These are phyloP conservation scores for Cercospora beticola DNA, from an alignment of 2,329 filamentous ascomycete genomes.

Conservation along the genomic window DNA sequence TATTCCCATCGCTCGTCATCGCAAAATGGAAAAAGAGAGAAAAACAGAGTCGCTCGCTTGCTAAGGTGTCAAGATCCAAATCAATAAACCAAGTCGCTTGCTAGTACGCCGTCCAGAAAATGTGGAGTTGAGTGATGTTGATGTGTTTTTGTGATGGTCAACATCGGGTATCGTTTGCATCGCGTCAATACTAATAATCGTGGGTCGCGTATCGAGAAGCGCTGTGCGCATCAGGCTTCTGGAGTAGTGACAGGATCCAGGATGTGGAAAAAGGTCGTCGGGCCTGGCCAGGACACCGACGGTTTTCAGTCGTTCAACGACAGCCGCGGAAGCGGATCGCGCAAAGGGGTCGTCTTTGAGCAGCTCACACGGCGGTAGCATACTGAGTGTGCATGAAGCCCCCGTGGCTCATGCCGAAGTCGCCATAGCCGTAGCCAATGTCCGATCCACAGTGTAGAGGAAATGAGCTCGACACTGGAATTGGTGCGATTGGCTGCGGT, in stretches of 20 bases:
- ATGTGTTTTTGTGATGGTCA: constrained; percentile 43
- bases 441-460: constrained; percentile 79
- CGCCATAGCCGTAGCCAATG: constrained; percentile 60
- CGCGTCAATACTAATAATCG: constrained; percentile 38
- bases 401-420: constrained; percentile 84
- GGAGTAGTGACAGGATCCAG: constrained; percentile 25
- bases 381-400: constrained; percentile 69
- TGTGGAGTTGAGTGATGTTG: constrained; percentile 37
- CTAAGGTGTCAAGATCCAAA: constrained; percentile 19
- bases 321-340: constrained; percentile 30
- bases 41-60: constrained; percentile 25
- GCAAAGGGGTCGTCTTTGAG: constrained; percentile 46
- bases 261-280: constrained; percentile 34
- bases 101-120: constrained; percentile 56
- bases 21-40: constrained; percentile 9
- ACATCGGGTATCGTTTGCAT: constrained; percentile 42
- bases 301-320: constrained; percentile 27
- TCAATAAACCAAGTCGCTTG: constrained; percentile 37
- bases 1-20: constrained; percentile 11
- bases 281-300: constrained; percentile 45
- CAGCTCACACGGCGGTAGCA: constrained; percentile 78
- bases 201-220: constrained; percentile 45
- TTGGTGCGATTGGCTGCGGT: constrained; percentile 69
- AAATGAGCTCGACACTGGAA: constrained; percentile 84
- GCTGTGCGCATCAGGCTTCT: constrained; percentile 43